These are phyloP conservation scores for Dothideomycetes sp. DNA, from an alignment of 2,329 filamentous ascomycete species.

Conservation along the genomic window DNA sequence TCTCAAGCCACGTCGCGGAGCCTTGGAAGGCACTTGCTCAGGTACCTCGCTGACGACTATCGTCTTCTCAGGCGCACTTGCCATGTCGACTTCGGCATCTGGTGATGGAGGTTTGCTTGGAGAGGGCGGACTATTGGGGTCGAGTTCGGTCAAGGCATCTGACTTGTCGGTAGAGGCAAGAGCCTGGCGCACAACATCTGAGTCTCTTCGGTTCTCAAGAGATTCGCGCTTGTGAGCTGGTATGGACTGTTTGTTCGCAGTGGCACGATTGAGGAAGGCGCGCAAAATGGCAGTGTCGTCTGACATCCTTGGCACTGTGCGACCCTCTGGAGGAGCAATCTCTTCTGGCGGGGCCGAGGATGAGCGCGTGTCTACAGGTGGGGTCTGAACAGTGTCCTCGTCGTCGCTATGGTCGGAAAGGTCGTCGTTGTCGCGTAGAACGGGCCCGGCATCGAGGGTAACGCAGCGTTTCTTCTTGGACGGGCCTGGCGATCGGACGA, in stretches of 20 bases:
- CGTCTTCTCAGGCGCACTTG: background rate
- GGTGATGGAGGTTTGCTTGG: constrained; percentile 22
- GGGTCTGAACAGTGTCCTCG: constrained; percentile 1
- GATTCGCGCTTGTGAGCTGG: constrained; percentile 32
- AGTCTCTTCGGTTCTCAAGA: constrained; percentile 38
- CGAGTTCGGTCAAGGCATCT: constrained; percentile 36
- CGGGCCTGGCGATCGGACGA: constrained; percentile 2
- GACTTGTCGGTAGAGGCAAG: constrained; percentile 36
- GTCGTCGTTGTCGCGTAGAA: background rate
- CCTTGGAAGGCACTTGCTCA: background rate
- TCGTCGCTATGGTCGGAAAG: constrained; percentile 5
- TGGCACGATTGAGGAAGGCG: constrained; percentile 41
- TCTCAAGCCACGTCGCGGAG: constrained; percentile 1
- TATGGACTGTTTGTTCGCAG: constrained; percentile 34
- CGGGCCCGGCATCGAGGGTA: background rate
- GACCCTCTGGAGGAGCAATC: constrained; percentile 18
- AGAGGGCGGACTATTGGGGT: constrained; percentile 38
- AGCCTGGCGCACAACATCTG: constrained; percentile 37
- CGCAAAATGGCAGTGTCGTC: constrained; percentile 42
- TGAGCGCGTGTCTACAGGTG: constrained; percentile 2
- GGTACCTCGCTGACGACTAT: background rate
- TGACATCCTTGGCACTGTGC: constrained; percentile 27
- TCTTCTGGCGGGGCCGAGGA: constrained; percentile 28
- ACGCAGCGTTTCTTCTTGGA: constrained; percentile 8
- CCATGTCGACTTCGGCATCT: too few relatives aligned